These are phyloP conservation scores for Petasospora fabianii DNA, from an alignment of 1,139 yeast genomes.

Conservation along the genomic window DNA sequence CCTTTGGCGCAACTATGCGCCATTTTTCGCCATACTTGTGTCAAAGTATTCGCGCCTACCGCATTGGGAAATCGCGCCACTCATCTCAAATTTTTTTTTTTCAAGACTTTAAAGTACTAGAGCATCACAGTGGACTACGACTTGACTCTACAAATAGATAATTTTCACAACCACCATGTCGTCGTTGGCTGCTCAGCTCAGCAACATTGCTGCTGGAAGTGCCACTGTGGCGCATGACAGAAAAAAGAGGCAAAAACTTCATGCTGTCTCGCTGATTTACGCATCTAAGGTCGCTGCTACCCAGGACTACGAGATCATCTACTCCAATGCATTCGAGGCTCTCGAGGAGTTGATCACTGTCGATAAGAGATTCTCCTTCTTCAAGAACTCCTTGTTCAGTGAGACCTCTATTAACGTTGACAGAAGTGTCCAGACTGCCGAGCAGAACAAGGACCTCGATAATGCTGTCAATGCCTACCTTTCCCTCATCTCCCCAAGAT, in stretches of 20 bases:
- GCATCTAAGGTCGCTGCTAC: constrained; percentile 86
- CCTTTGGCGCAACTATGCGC: constrained; percentile 2
- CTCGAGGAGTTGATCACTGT: constrained; percentile 65
- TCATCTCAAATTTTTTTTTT: constrained; percentile 15
- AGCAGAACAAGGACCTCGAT: constrained; percentile 70
- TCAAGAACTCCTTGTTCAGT: constrained; percentile 70
- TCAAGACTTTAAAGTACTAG: neutral
- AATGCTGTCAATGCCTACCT: constrained; percentile 72
- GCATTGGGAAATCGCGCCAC: constrained; percentile 6
- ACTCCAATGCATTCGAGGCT: constrained; percentile 70
- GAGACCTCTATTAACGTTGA: constrained; percentile 77
- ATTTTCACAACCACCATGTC: constrained; percentile 17
- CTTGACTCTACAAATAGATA: neutral
- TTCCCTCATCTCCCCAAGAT: constrained; percentile 58
- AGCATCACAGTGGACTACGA: no score
- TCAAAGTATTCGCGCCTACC: constrained; percentile 6
- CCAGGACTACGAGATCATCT: constrained; percentile 86
- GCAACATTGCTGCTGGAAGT: constrained; percentile 62
- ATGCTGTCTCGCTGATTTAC: constrained; percentile 82
- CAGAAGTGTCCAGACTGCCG: constrained; percentile 74
- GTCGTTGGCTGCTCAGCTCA: constrained; percentile 72
- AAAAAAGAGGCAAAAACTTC: constrained; percentile 80
- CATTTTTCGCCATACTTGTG: constrained; percentile 2
- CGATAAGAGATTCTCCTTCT: constrained; percentile 71
- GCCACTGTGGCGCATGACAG: constrained; percentile 82